A percentile compares a stretch with the other conserved stretches of the same genome.
Evolutionary conservation across 2,329 filamentous ascomycete genomes (phyloP).

Genomic region (Fusarium caatingaense): DNA sequence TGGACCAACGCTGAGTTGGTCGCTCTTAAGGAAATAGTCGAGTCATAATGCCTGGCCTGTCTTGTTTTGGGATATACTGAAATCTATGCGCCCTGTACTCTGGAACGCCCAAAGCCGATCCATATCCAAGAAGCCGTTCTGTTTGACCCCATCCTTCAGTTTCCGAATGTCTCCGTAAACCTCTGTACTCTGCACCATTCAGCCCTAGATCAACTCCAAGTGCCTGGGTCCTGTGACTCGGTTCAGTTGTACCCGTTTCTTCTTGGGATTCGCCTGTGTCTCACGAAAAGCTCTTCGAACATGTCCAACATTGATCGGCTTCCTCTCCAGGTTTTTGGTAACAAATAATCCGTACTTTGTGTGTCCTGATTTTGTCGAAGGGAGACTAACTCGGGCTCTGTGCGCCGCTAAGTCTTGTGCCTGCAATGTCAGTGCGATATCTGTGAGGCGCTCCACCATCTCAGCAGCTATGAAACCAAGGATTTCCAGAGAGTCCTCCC

Average conservation of each 20-base stretch:
- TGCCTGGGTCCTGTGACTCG: not conserved
- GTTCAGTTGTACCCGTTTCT: not conserved
- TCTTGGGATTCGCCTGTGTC: constrained; percentile 14
- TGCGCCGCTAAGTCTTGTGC: constrained; percentile 47
- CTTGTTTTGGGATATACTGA: not conserved
- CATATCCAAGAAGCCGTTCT: not conserved
- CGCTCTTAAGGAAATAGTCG: constrained; percentile 35
- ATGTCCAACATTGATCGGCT: constrained; percentile 2
- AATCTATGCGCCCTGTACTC: not conserved
- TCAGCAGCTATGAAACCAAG: constrained; percentile 96
- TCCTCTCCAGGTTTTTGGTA: not conserved
- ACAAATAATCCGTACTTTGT: constrained; percentile 14
- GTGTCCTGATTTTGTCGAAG: fast-evolving
- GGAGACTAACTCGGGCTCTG: not conserved
- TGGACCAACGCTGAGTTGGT: constrained; percentile 45
- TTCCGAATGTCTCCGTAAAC: not conserved
- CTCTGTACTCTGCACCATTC: not conserved
- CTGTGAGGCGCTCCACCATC: constrained; percentile 95
- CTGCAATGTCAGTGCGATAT: constrained; percentile 94
- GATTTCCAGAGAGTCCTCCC: constrained; percentile 97
- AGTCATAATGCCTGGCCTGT: constrained; percentile 20
- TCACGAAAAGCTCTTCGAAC: constrained; percentile 13
- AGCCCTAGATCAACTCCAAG: constrained; percentile 11
- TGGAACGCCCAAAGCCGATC: no score
- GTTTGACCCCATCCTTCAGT: not conserved